These are phyloP conservation scores for Vitis cinerea DNA, from an alignment of 164 flowering plant genomes.

Conservation along the genomic window DNA sequence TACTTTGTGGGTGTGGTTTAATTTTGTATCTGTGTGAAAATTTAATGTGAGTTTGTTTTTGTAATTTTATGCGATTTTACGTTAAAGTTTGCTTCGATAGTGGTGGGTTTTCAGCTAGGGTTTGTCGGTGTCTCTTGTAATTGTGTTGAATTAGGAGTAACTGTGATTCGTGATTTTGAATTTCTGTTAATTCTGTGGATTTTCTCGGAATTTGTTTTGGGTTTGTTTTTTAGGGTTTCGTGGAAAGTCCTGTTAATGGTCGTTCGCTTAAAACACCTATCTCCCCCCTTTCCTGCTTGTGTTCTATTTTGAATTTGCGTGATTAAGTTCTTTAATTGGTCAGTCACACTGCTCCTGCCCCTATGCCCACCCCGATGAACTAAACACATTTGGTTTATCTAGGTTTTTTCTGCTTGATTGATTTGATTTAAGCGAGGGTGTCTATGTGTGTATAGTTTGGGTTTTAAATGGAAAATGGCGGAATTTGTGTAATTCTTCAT, in stretches of 20 bases:
- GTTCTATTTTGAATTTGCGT: no score
- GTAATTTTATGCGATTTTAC: background rate
- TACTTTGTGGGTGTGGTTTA: background rate
- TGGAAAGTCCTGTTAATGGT: background rate
- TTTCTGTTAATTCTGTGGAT: background rate
- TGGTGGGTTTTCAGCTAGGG: constrained; percentile 4
- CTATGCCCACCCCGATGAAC: no score
- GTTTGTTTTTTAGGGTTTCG: background rate
- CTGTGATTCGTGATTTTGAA: background rate
- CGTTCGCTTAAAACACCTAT: no score
- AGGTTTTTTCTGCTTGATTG: no score
- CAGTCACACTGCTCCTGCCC: no score
- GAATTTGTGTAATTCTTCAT: no score
- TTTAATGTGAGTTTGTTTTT: background rate
- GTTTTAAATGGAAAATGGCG: no score
- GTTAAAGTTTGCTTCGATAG: background rate
- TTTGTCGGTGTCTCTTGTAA: constrained; percentile 1
- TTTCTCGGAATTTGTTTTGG: background rate
- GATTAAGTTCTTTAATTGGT: no score
- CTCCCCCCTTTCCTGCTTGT: no score
- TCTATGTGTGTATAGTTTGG: no score
- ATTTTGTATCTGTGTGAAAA: background rate
- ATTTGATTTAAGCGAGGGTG: no score
- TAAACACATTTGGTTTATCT: no score
- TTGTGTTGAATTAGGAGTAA: background rate